Evolutionary conservation across 2,329 filamentous ascomycete genomes (phyloP).

Genomic region (Beauveria brongniartii): DNA sequence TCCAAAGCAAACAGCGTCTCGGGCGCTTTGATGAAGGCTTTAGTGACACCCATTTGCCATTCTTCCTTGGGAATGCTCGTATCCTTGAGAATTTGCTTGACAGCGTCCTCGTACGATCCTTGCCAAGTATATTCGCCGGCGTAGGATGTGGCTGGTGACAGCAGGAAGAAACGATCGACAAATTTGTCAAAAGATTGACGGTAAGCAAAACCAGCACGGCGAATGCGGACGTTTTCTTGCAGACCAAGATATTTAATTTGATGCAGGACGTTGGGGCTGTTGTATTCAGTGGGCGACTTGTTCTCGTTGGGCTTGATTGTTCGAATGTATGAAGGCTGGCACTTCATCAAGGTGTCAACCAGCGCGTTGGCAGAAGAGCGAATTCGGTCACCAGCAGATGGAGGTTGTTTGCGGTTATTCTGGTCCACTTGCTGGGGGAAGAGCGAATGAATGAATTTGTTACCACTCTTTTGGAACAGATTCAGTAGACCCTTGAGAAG

Average conservation of each 20-base stretch:
- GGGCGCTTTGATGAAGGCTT: slow-evolving; percentile 96
- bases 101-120: slow-evolving; percentile 77
- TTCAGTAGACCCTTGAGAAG: slow-evolving; percentile 88
- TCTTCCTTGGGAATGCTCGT: slow-evolving; percentile 93
- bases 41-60: slow-evolving; percentile 93
- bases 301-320: slow-evolving; percentile 99
- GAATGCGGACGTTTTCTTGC: slow-evolving; percentile 98
- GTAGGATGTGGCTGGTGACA: slow-evolving; percentile 91
- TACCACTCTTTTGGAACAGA: slow-evolving; percentile 74
- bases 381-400: slow-evolving; percentile 94
- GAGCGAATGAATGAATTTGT: slow-evolving; percentile 75
- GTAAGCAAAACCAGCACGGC: slow-evolving; percentile 92
- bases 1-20: slow-evolving; percentile 95
- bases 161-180: slow-evolving; percentile 89
- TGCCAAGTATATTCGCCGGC: slow-evolving; percentile 96
- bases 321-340: slow-evolving; percentile 93
- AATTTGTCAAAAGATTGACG: slow-evolving; percentile 98
- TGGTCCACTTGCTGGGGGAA: slow-evolving; percentile 93
- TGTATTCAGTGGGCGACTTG: slow-evolving; percentile 91
- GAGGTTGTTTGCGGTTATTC: slow-evolving; percentile 88
- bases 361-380: slow-evolving; percentile 90
- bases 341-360: slow-evolving; percentile 93
- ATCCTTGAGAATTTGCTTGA: slow-evolving; percentile 89
- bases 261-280: slow-evolving; percentile 84
- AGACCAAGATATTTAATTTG: slow-evolving; percentile 98